Percentiles rank a stretch among this genome's conserved stretches.
Evolutionary conservation across 2,329 filamentous ascomycete species (phyloP).

Genomic region (Diplodia seriata): DNA sequence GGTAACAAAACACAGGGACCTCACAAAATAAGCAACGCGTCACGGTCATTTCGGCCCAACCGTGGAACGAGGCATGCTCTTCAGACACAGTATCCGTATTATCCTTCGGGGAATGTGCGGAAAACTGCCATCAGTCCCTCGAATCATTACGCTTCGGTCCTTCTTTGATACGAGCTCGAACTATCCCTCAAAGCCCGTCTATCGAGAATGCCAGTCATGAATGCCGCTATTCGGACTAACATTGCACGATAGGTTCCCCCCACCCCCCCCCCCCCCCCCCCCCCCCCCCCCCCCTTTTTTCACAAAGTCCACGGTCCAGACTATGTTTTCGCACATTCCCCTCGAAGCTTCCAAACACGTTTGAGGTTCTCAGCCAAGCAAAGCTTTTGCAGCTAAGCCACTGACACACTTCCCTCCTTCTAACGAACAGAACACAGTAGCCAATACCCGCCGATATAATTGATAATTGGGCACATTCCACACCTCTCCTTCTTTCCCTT

Average conservation of each 20-base stretch:
- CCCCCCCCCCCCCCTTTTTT: too few species aligned
- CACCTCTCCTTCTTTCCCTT: background rate
- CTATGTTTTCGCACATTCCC: background rate
- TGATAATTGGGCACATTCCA: background rate
- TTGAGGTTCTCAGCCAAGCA: background rate
- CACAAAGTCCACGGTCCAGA: background rate
- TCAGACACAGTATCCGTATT: too few species aligned
- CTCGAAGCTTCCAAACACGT: background rate
- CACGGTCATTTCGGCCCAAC: too few species aligned
- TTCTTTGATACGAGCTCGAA: too few species aligned
- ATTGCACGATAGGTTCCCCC: background rate
- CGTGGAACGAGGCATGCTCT: too few species aligned
- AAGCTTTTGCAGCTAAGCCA: background rate
- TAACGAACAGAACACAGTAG: background rate
- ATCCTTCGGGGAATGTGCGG: too few species aligned
- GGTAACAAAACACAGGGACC: too few species aligned
- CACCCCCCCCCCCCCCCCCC: too few species aligned
- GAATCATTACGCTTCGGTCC: too few species aligned
- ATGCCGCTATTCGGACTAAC: background rate
- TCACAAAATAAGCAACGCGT: too few species aligned
- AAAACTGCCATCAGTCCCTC: too few species aligned
- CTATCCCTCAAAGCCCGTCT: too few species aligned
- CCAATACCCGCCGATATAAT: background rate
- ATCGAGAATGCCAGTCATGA: background rate
- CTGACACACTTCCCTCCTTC: background rate